Evolutionary conservation across 1,139 yeast species (phyloP).

Genomic region (Suhomyces kunorum): DNA sequence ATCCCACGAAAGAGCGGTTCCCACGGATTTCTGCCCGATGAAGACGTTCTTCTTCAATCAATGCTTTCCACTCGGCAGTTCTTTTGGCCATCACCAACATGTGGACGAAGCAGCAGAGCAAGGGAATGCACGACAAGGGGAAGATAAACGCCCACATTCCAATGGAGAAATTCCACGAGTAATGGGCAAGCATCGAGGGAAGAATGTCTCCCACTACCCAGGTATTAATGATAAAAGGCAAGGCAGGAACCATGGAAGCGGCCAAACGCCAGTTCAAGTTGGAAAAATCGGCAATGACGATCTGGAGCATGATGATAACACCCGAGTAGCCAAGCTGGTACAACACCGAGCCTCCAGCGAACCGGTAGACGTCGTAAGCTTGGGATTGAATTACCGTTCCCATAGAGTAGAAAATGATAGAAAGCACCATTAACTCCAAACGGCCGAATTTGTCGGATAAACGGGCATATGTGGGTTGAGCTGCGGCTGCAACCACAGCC

Average conservation of each 20-base stretch:
- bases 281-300: constrained; percentile 66
- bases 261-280: constrained; percentile 69
- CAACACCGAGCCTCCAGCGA: constrained; percentile 73
- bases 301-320: constrained; percentile 53
- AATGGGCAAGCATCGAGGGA: constrained; percentile 19
- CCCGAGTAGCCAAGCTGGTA: constrained; percentile 75
- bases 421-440: constrained; percentile 52
- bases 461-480: constrained; percentile 71
- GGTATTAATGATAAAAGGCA: constrained; percentile 73
- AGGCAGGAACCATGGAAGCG: constrained; percentile 61
- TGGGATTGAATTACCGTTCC: constrained; percentile 75
- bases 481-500: constrained; percentile 68
- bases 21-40: constrained; percentile 3
- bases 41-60: constrained; percentile 24
- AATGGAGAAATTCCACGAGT: constrained; percentile 69
- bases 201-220: constrained; percentile 68
- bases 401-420: constrained; percentile 61
- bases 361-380: constrained; percentile 62
- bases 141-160: constrained; percentile 81
- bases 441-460: constrained; percentile 73
- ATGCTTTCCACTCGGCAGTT: constrained; percentile 44
- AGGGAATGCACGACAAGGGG: constrained; percentile 64
- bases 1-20: not conserved
- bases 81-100: constrained; percentile 57
- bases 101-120: constrained; percentile 53